Evolutionary conservation across 495 filamentous ascomycete species (phyloP), one percentile per base, ranked within the genome.

Genomic region (Bryoglossum gracile): DNA sequence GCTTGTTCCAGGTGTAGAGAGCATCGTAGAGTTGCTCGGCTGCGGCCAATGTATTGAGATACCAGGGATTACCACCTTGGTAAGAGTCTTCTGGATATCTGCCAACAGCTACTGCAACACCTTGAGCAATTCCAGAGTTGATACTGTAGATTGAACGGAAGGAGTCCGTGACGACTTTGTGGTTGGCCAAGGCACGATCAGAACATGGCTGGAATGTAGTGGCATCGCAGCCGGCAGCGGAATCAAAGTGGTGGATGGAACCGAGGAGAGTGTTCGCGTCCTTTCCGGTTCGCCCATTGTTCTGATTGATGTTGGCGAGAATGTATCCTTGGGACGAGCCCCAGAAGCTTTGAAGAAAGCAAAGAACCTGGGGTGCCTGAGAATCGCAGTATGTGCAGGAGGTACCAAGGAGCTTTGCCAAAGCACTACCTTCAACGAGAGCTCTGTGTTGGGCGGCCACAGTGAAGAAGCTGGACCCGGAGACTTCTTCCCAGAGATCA

Each of bases 31-130:
- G 68, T 25, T 70, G 68, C 50, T 84, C 81, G 8, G 77, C 79
- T 1, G 79, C 77, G 3, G 75, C 77, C 32, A 79, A 56, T 0
- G 80, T 83, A 40, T 52, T 57, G 3, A 62, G 44, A 47, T 61
- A 62, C 69, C 74, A 77, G 25, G 40, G 75, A 38, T 17, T 70
- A 56, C 41, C 75, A 58, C 57, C 53, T 33, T 76, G 69, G 42
- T 83, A 84, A 3, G 66, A 58, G 46, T 84, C 81, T 57, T 82
- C 78, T 2, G 76, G 59, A 51, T 85, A 85, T 8, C 81, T 62
- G 13, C 81, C 81, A 13, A 82, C 66, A 11, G 78, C 71, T 11
- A 76, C 73, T 0, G 73, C 78, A n/a, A 60, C 50, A 3, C 76
- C 70, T 19, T 65, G 51, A 6, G 62, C 28, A 8, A 59, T 64